Evolutionary conservation across 257 asterid species (phyloP).

Genomic region (Petunia secreta): DNA sequence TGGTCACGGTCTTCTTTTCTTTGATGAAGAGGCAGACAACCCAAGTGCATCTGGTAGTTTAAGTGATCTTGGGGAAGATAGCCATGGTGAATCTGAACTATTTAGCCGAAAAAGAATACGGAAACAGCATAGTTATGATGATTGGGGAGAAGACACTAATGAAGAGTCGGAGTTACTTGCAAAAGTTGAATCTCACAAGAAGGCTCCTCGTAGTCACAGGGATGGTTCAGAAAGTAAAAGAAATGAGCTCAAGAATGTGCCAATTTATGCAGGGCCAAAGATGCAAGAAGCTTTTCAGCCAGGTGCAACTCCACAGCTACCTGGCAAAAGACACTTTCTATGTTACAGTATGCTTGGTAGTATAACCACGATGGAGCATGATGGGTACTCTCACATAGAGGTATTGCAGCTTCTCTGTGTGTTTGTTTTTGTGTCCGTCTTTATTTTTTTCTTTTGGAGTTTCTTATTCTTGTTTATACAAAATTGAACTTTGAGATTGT

Average conservation of each 20-base stretch:
- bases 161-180: constrained; percentile 58
- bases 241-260: constrained; percentile 43
- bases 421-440: background rate
- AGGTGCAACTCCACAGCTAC: constrained; percentile 82
- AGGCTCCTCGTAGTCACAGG: constrained; percentile 53
- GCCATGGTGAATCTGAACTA: constrained; percentile 61
- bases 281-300: constrained; percentile 94
- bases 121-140: constrained; percentile 47
- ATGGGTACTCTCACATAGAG: constrained; percentile 96
- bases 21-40: constrained; percentile 76
- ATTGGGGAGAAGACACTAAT: constrained; percentile 60
- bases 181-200: constrained; percentile 62
- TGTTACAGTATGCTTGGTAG: constrained; percentile 96
- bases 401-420: constrained; percentile 42
- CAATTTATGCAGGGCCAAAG: constrained; percentile 50
- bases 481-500: background rate
- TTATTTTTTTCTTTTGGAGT: constrained; percentile 23
- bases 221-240: constrained; percentile 42
- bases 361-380: constrained; percentile 88
- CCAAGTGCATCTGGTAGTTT: constrained; percentile 71
- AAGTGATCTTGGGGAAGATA: constrained; percentile 80
- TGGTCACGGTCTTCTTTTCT: constrained; percentile 65
- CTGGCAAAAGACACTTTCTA: constrained; percentile 86
- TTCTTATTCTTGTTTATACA: background rate
- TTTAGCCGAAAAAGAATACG: constrained; percentile 74